Evolutionary conservation across 1,139 yeast genomes (phyloP), one percentile per base, ranked within the genome.

Genomic region (Candida pseudoviswanathii): DNA sequence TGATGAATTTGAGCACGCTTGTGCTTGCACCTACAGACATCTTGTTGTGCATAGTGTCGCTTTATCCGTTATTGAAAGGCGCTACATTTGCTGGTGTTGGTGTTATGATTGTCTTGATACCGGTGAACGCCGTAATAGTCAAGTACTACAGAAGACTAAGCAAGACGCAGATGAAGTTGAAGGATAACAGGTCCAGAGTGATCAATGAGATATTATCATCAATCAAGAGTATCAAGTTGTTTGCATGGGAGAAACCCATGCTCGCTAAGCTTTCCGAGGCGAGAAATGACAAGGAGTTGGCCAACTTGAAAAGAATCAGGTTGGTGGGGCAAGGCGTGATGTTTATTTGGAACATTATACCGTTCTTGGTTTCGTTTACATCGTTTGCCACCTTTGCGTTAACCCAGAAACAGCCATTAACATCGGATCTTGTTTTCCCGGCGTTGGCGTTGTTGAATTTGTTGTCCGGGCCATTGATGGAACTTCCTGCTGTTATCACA

Each of bases 181-280:
- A 66, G 55, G 78, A 73, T 56, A 63, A 65, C 11, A 65, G 79
- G 59, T 66, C 73, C 0, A 63, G 71, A 32, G 60, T 73, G 46
- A 69, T 72, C 27, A 67, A 71, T 26, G 79, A 75, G 55, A 70
- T 74, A 37, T 65, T 74, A 45, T 67, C 62, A 44, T 67, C 77
- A 2, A 68, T 73, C 24, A 74, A 73, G 50, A 69, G 73, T 43
- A 64, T 74, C 53, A 74, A 74, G 51, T 64, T 72, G 40, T 72
- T 71, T 53, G 67, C 75, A 4, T 72, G 77, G 77, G 77, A 72
- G 50, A 52, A 56, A 32, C 77, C 79, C 16, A 70, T 73, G 72
- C 56, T 73, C 53, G 57, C 60, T 25, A 63, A 70, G 51, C 62
- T 74, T 41, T 60, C 62, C 37, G 65, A 58, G 3, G 59, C 73